Conservation (phyloP, 202 grass and related monocot species). For the Zoysia matrella region DNA sequence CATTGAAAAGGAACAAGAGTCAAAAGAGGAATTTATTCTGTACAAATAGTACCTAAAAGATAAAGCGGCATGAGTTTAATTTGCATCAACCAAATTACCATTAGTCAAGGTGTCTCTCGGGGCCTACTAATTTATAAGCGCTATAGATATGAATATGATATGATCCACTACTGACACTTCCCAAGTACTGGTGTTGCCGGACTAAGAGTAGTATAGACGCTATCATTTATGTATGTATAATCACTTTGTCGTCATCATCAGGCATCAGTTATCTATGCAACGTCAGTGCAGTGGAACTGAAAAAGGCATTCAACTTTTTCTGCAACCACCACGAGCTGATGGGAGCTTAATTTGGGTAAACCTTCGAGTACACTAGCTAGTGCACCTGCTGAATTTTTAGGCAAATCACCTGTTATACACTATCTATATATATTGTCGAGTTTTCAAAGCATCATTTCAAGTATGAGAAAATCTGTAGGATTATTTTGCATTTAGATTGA, state of each 20-base stretch:
- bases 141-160: conserved; percentile 1
- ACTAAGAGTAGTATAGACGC: neutral
- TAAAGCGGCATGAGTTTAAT: conserved; percentile 45
- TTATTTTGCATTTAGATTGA: too few species aligned
- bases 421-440: too few species aligned
- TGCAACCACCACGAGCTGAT: neutral
- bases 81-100: neutral
- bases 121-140: neutral
- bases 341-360: neutral
- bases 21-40: conserved; percentile 49
- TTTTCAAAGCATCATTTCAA: too few species aligned
- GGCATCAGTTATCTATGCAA: neutral
- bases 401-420: too few species aligned
- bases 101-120: conserved; percentile 31
- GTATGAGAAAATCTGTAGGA: too few species aligned
- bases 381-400: neutral
- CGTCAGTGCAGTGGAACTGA: neutral
- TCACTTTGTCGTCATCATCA: neutral
- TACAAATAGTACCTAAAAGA: conserved; percentile 57
- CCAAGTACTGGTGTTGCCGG: neutral
- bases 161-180: conserved; percentile 12
- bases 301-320: conserved; percentile 21
- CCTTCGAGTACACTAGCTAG: neutral
- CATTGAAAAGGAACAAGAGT: neutral
- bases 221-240: neutral